phyloP scores from a whole-genome alignment of 2,329 filamentous ascomycete genomes.

The Cryphonectria radicalis region DNA sequence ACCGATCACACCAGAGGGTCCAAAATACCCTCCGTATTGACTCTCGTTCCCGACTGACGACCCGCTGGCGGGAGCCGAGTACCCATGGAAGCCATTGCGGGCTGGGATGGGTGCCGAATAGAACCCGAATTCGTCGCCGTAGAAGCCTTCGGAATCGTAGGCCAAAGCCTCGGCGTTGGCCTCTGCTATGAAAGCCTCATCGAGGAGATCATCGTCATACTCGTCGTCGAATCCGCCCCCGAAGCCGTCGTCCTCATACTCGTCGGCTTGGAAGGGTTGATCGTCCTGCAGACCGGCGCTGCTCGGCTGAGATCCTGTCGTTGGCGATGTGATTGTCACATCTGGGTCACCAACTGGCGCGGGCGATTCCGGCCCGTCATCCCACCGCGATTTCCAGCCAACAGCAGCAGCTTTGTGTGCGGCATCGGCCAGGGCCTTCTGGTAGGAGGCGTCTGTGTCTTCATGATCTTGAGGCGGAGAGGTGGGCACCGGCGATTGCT shows the following conservation, averaged over 20 bases:
- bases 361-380: constrained; percentile 70
- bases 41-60: constrained; percentile 41
- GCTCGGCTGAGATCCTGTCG: constrained; percentile 36
- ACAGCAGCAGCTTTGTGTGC: constrained; percentile 76
- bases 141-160: constrained; percentile 91
- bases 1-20: constrained; percentile 66
- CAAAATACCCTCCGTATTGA: constrained; percentile 81
- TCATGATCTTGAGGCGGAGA: constrained; percentile 34
- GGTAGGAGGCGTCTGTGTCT: constrained; percentile 66
- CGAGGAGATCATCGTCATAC: constrained; percentile 71
- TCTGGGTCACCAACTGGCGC: constrained; percentile 38
- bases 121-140: constrained; percentile 95
- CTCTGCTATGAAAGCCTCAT: constrained; percentile 91
- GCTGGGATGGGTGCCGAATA: constrained; percentile 67
- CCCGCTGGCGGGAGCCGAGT: constrained; percentile 31
- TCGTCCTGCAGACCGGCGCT: constrained; percentile 32
- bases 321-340: constrained; percentile 43
- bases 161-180: constrained; percentile 93
- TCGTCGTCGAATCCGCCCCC: constrained; percentile 24
- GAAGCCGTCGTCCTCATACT: constrained; percentile 62
- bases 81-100: constrained; percentile 51
- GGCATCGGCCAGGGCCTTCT: constrained; percentile 82
- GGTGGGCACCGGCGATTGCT: constrained; percentile 25
- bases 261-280: constrained; percentile 48
- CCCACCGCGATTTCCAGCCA: constrained; percentile 46